Evolutionary conservation across 2,329 filamentous ascomycete species (phyloP).

Genomic region (Colletotrichum costaricense): DNA sequence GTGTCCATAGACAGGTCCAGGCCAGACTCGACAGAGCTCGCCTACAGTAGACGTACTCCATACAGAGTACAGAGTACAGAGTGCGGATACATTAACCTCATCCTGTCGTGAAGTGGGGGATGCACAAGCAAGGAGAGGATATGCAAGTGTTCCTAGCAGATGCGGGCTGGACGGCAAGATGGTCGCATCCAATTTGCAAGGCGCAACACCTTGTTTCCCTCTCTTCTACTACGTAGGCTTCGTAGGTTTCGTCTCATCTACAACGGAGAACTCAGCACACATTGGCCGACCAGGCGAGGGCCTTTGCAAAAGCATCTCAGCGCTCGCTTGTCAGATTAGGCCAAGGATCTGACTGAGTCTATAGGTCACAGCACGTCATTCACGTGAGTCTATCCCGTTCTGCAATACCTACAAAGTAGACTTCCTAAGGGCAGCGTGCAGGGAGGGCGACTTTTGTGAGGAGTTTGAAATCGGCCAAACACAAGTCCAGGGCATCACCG

Average conservation of each 20-base stretch:
- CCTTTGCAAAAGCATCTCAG: neutral
- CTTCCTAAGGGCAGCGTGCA: neutral
- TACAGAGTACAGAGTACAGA: too few species aligned
- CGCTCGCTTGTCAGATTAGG: neutral
- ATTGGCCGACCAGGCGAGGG: neutral
- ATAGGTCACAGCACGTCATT: neutral
- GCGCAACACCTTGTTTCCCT: neutral
- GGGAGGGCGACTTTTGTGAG: neutral
- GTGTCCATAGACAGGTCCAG: slow-evolving; percentile 25
- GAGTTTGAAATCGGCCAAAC: neutral
- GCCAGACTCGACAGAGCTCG: slow-evolving; percentile 17
- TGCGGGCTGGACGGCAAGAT: slow-evolving; percentile 19
- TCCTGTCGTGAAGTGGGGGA: slow-evolving; percentile 27
- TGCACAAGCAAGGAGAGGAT: slow-evolving; percentile 30
- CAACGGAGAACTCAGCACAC: slow-evolving; percentile 19
- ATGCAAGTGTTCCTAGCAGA: slow-evolving; percentile 30
- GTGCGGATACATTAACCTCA: neutral
- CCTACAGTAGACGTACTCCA: neutral
- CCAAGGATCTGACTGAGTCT: neutral
- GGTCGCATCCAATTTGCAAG: slow-evolving; percentile 22
- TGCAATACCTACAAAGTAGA: neutral
- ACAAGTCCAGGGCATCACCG: neutral
- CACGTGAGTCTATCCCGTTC: neutral
- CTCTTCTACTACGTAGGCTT: neutral
- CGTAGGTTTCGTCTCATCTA: slow-evolving; percentile 18